Conservation (phyloP, 169 alveolate genomes). For the Theileria annulata region DNA sequence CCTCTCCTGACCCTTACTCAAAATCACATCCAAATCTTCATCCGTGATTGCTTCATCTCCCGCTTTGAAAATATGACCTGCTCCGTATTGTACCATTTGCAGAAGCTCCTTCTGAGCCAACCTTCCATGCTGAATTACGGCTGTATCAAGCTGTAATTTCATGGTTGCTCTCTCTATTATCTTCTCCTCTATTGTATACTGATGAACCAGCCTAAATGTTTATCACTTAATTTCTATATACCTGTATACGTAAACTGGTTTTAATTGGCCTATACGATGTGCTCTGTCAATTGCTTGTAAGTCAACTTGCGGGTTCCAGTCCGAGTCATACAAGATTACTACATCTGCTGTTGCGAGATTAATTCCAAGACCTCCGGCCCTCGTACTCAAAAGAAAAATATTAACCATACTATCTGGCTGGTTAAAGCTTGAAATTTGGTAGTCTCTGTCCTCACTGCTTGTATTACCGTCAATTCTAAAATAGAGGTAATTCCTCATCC, state of each 20-base stretch:
- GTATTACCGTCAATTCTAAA: conserved; percentile 98
- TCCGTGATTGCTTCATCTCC: conserved; percentile 70
- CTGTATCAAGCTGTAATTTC: conserved; percentile 94
- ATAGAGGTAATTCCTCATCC: conserved; percentile 87
- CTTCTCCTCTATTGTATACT: conserved; percentile 96
- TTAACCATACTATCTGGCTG: conserved; percentile 86
- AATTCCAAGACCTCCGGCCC: conserved; percentile 98
- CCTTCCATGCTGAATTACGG: conserved; percentile 95
- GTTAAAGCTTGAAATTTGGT: conserved; percentile 87
- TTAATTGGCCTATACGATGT: conserved; percentile 97
- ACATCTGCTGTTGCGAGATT: conserved; percentile 96
- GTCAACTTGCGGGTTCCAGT: conserved; percentile 97
- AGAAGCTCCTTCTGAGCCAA: conserved; percentile 72
- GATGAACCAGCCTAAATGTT: conserved; percentile 86
- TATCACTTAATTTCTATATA: not conserved
- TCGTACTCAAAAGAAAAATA: conserved; percentile 91
- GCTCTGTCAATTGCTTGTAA: conserved; percentile 97
- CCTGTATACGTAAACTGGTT: conserved; percentile 91
- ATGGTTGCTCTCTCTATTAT: conserved; percentile 94
- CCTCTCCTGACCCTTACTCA: conserved; percentile 73
- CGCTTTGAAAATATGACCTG: conserved; percentile 75
- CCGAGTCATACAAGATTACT: conserved; percentile 96
- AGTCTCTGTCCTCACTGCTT: conserved; percentile 92
- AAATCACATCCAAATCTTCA: conserved; percentile 73
- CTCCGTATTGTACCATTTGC: conserved; percentile 76